phyloP scores from a whole-genome alignment of 164 flowering plant species.

The Saururus chinensis region DNA sequence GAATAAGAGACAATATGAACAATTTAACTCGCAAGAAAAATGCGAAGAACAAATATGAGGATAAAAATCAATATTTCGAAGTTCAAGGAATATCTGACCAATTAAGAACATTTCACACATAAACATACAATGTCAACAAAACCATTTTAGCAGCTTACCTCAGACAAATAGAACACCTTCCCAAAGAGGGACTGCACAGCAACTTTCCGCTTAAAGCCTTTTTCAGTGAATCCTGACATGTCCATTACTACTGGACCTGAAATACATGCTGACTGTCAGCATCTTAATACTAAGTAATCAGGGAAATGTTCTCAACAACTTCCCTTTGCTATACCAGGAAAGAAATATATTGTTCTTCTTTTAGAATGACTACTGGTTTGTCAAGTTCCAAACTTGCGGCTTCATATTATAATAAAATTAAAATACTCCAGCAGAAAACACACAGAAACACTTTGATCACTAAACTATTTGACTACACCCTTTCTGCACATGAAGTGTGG shows the following conservation, averaged over 20 bases:
- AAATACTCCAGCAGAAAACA: too few species aligned
- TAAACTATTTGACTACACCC: too few species aligned
- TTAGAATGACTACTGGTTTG: not conserved
- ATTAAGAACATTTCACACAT: not conserved
- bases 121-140: not conserved
- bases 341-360: not conserved
- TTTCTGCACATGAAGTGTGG: too few species aligned
- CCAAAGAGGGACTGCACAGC: conserved; percentile 92
- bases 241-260: conserved; percentile 99
- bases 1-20: too few species aligned
- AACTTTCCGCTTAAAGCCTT: conserved; percentile 83
- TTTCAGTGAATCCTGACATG: conserved; percentile 76
- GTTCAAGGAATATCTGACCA: too few species aligned
- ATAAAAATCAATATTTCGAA: too few species aligned
- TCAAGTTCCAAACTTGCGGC: not conserved
- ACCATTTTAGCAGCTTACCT: conserved; percentile 31
- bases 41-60: too few species aligned
- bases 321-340: not conserved
- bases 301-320: not conserved
- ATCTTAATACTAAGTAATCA: too few species aligned
- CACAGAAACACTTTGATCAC: too few species aligned
- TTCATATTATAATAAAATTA: too few species aligned
- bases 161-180: conserved; percentile 77
- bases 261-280: conserved; percentile 8
- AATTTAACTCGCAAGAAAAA: too few species aligned